Percentiles rank a stretch among this genome's conserved stretches.
These are phyloP conservation scores for Rhododendron ovatum DNA, from an alignment of 148 eudicot genomes.

Conservation along the genomic window DNA sequence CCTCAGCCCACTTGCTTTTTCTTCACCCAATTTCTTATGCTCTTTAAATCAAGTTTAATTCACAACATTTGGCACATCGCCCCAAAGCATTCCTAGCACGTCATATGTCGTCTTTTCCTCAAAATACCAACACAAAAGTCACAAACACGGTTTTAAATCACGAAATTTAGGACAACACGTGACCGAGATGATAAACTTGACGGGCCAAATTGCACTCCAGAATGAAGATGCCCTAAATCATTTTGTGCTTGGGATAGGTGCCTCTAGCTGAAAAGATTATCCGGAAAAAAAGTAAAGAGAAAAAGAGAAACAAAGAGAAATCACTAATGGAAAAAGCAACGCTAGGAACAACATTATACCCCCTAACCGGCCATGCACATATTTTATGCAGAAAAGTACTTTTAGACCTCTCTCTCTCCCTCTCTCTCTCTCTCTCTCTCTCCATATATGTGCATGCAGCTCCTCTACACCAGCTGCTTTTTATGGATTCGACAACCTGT, in stretches of 20 bases:
- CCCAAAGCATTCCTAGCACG: too few relatives aligned
- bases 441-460: not conserved
- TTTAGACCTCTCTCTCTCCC: not conserved
- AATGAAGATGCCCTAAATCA: not conserved
- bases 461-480: too few relatives aligned
- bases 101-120: not conserved
- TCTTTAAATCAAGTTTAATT: too few relatives aligned
- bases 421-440: not conserved
- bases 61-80: too few relatives aligned
- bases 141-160: not conserved
- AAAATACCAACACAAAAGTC: not conserved
- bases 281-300: not conserved
- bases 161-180: not conserved
- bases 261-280: not conserved
- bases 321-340: not conserved
- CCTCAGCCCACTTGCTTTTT: too few relatives aligned
- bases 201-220: not conserved
- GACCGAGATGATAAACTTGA: not conserved
- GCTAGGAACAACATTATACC: not conserved
- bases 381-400: not conserved
- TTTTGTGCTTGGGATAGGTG: not conserved
- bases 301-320: not conserved
- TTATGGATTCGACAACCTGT: too few relatives aligned
- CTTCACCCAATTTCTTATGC: too few relatives aligned
- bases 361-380: constrained; percentile 2